Conservation (phyloP, 495 filamentous ascomycete species). For the Penicillium paradoxum region DNA sequence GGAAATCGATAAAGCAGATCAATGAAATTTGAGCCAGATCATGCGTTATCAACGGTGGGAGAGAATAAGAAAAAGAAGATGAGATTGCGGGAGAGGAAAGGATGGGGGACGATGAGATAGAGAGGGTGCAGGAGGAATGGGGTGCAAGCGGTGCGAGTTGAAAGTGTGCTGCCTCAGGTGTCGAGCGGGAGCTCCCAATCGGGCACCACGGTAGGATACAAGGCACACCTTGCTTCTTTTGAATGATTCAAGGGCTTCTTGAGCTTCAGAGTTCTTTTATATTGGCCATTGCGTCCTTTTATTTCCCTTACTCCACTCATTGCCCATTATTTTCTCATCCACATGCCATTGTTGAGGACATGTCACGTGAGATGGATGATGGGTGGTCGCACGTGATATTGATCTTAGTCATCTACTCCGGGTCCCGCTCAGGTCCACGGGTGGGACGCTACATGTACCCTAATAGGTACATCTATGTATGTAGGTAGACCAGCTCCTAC, state of each 20-base stretch:
- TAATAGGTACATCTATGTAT: too few species aligned
- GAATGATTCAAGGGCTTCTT: not conserved
- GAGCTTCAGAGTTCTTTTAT: not conserved
- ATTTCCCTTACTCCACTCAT: not conserved
- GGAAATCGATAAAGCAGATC: constrained; percentile 16
- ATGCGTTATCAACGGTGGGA: constrained; percentile 10
- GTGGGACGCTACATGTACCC: too few species aligned
- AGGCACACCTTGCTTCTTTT: not conserved
- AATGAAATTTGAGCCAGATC: constrained; percentile 10
- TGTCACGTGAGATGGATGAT: not conserved
- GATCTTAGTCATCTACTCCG: not conserved
- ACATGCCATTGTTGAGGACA: not conserved
- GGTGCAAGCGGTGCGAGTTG: constrained; percentile 26
- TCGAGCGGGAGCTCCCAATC: constrained; percentile 19
- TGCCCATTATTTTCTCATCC: not conserved
- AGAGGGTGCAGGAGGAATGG: constrained; percentile 25
- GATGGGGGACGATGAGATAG: constrained; percentile 18
- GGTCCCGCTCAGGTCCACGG: not conserved
- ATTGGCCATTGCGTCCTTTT: not conserved
- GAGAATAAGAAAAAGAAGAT: constrained; percentile 11
- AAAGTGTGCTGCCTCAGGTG: constrained; percentile 26
- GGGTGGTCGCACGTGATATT: not conserved
- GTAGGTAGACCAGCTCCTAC: too few species aligned
- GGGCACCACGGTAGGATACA: not conserved
- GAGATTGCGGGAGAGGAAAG: constrained; percentile 19